Percentiles rank a stretch among this genome's conserved stretches.
These are phyloP conservation scores for Candida maris DNA, from an alignment of 805 yeast species.

Conservation along the genomic window DNA sequence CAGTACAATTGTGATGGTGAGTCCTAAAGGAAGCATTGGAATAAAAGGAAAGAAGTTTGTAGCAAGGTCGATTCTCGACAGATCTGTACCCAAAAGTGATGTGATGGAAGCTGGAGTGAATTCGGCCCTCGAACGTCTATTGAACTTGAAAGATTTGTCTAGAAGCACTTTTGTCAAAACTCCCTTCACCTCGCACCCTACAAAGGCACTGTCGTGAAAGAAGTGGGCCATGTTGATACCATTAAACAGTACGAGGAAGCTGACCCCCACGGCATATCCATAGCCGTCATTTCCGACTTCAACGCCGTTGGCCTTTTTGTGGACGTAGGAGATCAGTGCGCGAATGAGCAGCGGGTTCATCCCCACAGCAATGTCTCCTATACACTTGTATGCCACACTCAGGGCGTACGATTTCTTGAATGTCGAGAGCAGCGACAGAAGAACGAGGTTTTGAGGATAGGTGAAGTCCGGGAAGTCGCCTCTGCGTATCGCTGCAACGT, in stretches of 20 bases:
- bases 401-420: slow-evolving; percentile 43
- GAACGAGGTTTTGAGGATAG: slow-evolving; percentile 43
- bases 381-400: slow-evolving; percentile 39
- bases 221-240: slow-evolving; percentile 56
- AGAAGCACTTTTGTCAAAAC: slow-evolving; percentile 67
- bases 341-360: slow-evolving; percentile 66
- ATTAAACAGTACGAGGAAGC: slow-evolving; percentile 47
- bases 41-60: slow-evolving; percentile 64
- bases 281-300: slow-evolving; percentile 54
- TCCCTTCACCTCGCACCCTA: slow-evolving; percentile 71
- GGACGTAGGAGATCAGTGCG: slow-evolving; percentile 63
- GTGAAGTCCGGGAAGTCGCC: slow-evolving; percentile 33
- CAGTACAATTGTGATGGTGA: slow-evolving; percentile 60
- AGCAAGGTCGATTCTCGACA: slow-evolving; percentile 76
- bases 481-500: slow-evolving; percentile 32
- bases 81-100: slow-evolving; percentile 75
- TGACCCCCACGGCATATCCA: slow-evolving; percentile 73
- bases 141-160: slow-evolving; percentile 61
- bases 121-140: slow-evolving; percentile 52
- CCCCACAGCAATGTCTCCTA: slow-evolving; percentile 48
- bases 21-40: slow-evolving; percentile 59
- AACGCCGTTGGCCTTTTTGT: slow-evolving; percentile 42
- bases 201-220: slow-evolving; percentile 55
- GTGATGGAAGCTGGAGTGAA: slow-evolving; percentile 72
- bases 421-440: slow-evolving; percentile 46